A percentile compares a stretch with the other conserved stretches of the same genome.
phyloP scores from a whole-genome alignment of 257 asterid species.

The Solanum arcanum region DNA sequence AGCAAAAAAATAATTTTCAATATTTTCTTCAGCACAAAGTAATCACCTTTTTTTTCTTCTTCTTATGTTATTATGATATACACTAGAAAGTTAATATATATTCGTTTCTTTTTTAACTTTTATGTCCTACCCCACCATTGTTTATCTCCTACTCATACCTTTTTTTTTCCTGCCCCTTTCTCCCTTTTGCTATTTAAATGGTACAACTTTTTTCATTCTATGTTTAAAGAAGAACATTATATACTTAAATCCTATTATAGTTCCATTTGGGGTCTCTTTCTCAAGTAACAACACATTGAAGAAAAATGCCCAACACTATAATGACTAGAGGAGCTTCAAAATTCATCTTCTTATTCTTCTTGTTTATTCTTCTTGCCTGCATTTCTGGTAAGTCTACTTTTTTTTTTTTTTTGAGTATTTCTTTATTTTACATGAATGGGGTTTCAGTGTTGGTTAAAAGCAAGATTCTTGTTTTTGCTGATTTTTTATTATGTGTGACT shows the following conservation, averaged over 20 bases:
- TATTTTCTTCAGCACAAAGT: conserved; percentile 62
- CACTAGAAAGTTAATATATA: conserved; percentile 14
- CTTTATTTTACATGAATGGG: neutral
- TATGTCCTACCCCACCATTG: conserved; percentile 2
- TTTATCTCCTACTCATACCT: conserved; percentile 13
- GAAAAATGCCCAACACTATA: conserved; percentile 1
- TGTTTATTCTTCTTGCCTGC: conserved; percentile 15
- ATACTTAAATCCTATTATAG: conserved; percentile 3
- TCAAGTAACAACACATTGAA: neutral
- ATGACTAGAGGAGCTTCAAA: conserved; percentile 35
- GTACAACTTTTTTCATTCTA: neutral
- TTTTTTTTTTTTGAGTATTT: neutral
- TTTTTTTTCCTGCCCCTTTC: neutral
- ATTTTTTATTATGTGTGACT: neutral
- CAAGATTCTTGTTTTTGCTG: neutral
- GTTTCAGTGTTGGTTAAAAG: neutral
- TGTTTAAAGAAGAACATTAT: neutral
- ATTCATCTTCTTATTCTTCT: conserved; percentile 21
- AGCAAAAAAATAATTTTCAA: conserved; percentile 30
- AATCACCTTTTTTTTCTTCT: conserved; percentile 31
- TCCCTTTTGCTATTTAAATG: neutral
- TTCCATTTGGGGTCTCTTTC: conserved; percentile 9
- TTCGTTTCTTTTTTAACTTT: conserved; percentile 36
- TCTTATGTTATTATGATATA: conserved; percentile 4
- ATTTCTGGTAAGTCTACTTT: conserved; percentile 32